Conservation (phyloP, 2,329 filamentous ascomycete species). For the Zymoseptoria brevis region DNA sequence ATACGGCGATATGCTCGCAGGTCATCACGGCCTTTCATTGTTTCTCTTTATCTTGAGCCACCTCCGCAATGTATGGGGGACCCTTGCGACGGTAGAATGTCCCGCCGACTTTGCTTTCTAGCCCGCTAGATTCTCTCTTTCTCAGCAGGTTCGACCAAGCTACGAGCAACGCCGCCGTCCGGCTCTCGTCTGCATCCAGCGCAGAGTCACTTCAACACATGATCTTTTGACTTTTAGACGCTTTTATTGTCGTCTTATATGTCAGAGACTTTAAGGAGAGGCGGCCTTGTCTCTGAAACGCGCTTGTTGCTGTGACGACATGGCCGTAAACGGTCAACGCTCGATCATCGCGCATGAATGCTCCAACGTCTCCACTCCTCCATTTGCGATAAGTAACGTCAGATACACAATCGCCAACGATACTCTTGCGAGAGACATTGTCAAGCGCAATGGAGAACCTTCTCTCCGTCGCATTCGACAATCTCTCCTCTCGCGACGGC, state of each 20-base stretch:
- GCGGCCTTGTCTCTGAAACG: background rate
- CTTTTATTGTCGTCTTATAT: background rate
- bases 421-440: background rate
- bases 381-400: background rate
- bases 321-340: background rate
- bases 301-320: background rate
- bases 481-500: constrained; percentile 85
- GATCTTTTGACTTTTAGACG: background rate
- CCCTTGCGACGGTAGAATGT: no score
- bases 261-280: background rate
- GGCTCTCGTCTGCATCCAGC: no score
- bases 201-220: background rate
- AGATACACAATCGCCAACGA: background rate
- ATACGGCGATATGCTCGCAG: background rate
- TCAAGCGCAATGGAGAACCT: constrained; percentile 68
- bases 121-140: no score
- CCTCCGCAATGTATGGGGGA: no score
- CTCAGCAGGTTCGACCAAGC: background rate
- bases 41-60: no score
- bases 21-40: no score
- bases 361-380: background rate
- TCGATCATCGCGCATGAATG: no score
- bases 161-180: background rate
- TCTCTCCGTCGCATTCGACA: constrained; percentile 88
- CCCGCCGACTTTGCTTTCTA: no score